phyloP scores from a whole-genome alignment of 352 stramenopile species.

The Heterotrichella gracilis region DNA sequence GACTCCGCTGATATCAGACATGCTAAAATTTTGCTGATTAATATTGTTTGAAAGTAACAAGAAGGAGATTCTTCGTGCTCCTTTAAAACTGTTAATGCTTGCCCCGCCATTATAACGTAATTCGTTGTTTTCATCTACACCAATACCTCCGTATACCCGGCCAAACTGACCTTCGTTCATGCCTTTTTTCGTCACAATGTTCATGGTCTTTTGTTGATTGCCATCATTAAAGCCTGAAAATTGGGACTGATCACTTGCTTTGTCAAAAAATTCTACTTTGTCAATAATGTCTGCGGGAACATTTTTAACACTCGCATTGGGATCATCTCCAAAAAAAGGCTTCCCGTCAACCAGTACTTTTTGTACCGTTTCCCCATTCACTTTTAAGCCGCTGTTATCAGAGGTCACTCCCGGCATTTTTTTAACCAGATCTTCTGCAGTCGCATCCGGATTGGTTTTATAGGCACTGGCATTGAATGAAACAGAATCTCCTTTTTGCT shows the following conservation, averaged over 20 bases:
- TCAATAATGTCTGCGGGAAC: neutral
- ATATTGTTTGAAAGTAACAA: conserved; percentile 5
- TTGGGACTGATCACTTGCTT: neutral
- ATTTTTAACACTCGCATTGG: neutral
- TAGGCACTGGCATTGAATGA: neutral
- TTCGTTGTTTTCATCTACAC: no score
- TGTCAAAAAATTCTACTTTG: neutral
- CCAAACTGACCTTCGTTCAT: neutral
- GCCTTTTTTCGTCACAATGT: neutral
- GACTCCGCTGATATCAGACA: neutral
- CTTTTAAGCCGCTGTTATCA: neutral
- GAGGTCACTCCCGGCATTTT: neutral
- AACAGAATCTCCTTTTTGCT: neutral
- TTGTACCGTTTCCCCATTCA: neutral
- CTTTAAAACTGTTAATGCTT: neutral
- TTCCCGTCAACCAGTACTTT: conserved; percentile 4
- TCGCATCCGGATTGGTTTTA: neutral
- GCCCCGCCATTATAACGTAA: neutral
- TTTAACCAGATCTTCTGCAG: neutral
- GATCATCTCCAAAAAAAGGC: neutral
- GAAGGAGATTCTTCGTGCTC: neutral
- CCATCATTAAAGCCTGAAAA: neutral
- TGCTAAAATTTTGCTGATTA: neutral
- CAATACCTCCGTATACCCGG: neutral
- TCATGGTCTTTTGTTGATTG: neutral